Base-by-base conservation (phyloP, 2,329 filamentous ascomycete genomes). In the Aspergillus ibericus region DNA sequence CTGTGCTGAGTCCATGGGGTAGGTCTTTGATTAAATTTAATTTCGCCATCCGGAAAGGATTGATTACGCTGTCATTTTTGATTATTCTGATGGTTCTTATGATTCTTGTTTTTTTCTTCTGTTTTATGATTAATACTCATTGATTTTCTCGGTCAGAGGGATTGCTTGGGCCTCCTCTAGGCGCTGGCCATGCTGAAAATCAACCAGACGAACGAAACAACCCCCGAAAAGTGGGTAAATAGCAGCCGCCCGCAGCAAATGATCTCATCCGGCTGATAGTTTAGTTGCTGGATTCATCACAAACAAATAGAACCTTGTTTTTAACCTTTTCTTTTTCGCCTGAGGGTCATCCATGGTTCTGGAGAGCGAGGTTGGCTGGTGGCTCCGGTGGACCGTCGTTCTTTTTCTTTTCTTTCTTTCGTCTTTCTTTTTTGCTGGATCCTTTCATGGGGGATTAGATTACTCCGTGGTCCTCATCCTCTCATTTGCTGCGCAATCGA, bases 271-370 rank as follows among this genome's bases (percentile, higher is more conserved):
- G 52, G 22, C 48, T 55, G 27, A 32, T 55, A 46, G 29, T 20
- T 20, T 48, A 32, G 35, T 36, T 51, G 47, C 18, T 32, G 44
- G 42, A 59, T 56, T 56, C 52, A 50, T 63, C 50, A 47, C 50
- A 49, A 60, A 53, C 53, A 63, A 46, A 51, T 36, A 46, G 53
- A 63, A 60, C 60, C 53, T 63, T 60, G 59, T 55, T 59, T 63
- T 63, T 59, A 63, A 60, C 60, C 59, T 63, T 63, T 60, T 58
- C 50, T 53, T 57, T 58, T 56, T 59, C 53, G 55, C 62, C 62
- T 63, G 67, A 70, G 62, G 65, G 56, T 55, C 65, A 61, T 63
- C 59, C 62, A 59, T 56, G 53, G 59, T 54, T 63, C 62, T 62
- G 61, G 62, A 32, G 58, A 50, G 40, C 46, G 40, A 40, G 38